Conservation (phyloP, 2,329 filamentous ascomycete genomes). For the Calycina herbarum region DNA sequence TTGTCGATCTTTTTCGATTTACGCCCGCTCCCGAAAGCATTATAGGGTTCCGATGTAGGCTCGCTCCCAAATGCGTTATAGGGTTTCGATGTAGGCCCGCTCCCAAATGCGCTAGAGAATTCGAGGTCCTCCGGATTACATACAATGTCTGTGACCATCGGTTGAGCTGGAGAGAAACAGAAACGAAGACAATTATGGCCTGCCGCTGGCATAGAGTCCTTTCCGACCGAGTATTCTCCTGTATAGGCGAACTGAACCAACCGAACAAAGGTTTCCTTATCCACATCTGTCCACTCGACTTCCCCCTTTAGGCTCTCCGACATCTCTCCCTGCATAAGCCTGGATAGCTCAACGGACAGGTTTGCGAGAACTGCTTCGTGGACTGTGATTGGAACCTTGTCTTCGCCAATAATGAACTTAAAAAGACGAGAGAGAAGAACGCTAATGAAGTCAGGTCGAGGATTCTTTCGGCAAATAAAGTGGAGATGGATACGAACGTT, state of each 20-base stretch:
- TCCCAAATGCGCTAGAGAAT: slow-evolving; percentile 13
- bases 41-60: slow-evolving; percentile 16
- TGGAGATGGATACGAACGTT: too few relatives aligned
- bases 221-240: slow-evolving; percentile 23
- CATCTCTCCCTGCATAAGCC: slow-evolving; percentile 19
- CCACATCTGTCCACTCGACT: slow-evolving; percentile 18
- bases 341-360: slow-evolving; percentile 20
- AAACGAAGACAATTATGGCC: slow-evolving; percentile 15
- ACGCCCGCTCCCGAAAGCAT: slow-evolving; percentile 12
- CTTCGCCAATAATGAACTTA: slow-evolving; percentile 21
- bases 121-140: slow-evolving; percentile 14
- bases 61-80: slow-evolving; percentile 15
- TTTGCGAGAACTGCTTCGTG: slow-evolving; percentile 21
- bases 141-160: slow-evolving; percentile 15
- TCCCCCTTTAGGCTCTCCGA: slow-evolving; percentile 21
- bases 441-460: slow-evolving; percentile 10
- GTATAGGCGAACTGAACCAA: slow-evolving; percentile 24
- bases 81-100: slow-evolving; percentile 16
- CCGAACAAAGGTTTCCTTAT: slow-evolving; percentile 21
- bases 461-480: not conserved
- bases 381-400: slow-evolving; percentile 23
- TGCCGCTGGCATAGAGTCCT: slow-evolving; percentile 19
- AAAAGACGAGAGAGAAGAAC: slow-evolving; percentile 23
- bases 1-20: slow-evolving; percentile 23
- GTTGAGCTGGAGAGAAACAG: slow-evolving; percentile 18